Base-by-base conservation (phyloP, 495 filamentous ascomycete species). In the Thermochaetoides thermophila region DNA sequence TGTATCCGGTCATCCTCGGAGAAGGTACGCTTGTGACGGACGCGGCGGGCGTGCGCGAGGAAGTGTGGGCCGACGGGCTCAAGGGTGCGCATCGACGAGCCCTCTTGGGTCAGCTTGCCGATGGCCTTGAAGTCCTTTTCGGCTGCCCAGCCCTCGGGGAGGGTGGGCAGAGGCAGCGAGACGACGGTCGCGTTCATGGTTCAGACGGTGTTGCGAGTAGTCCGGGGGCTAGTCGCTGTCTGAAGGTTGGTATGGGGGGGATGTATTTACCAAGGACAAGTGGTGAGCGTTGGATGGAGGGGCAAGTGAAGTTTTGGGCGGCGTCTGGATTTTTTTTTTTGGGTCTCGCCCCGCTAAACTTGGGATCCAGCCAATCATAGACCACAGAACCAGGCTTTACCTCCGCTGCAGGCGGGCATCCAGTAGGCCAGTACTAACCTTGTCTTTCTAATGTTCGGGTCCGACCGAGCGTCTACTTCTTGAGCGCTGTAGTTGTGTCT, bases 1-100 rank as follows among this genome's bases (percentile, higher is more conserved):
- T 95, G 84, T 49, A 96, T 87, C 32, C 85, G 76, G 55, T 97
- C 89, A 63, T 97, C 89, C 58, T 97, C 89, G 48, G 84, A 93
- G 65, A 97, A 96, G 35, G 89, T 96, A 46, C 89, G 84, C 62
- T 86, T 74, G 64, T 97, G 89, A 39, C 87, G 84, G 58, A 87
- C 84, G 52, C 89, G 75, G 57, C 89, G 83, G 45, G 89, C 89
- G 59, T 96, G 84, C 39, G 89, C 91, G 27, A 97, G 76, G 69
- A 95, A 97, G 65, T 95, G 81, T 53, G 87, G 87, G 42, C 89
- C 89, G 42, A 95, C 81, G 30, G 89, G 84, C 68, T 96, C 91
- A 45, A 97, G 69, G 40, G 79, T 84, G 37, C 85, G 77, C 61
- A 83, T 73, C 16, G 71, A 79, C 14, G 82, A 68, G 24, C 64